Percentiles rank a stretch among this genome's conserved stretches.
Conservation (phyloP, 352 stramenopile genomes). For the Phytophthora boehmeriae region DNA sequence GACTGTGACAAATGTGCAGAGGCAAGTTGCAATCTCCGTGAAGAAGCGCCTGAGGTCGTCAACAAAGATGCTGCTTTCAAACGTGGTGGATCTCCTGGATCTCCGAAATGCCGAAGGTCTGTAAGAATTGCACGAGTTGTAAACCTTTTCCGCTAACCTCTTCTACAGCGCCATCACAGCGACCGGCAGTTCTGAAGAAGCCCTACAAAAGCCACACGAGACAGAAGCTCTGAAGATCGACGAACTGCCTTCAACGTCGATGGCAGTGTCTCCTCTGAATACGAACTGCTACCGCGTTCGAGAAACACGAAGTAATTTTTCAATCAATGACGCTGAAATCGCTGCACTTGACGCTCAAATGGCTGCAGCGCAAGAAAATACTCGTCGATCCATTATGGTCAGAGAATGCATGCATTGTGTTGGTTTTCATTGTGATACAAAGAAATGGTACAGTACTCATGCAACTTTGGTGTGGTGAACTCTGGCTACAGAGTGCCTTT, state of each 20-base stretch:
- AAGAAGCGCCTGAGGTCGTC: slow-evolving; percentile 8
- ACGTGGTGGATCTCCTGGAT: slow-evolving; percentile 5
- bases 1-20: slow-evolving; percentile 20
- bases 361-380: slow-evolving; percentile 34
- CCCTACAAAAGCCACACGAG: neutral
- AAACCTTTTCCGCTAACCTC: neutral
- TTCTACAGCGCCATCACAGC: neutral
- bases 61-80: neutral
- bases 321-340: slow-evolving; percentile 27
- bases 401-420: neutral
- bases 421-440: slow-evolving; percentile 1
- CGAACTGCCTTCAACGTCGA: slow-evolving; percentile 35
- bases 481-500: slow-evolving; percentile 28
- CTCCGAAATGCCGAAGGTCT: slow-evolving; percentile 16
- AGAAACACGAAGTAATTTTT: slow-evolving; percentile 11
- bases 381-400: slow-evolving; percentile 41
- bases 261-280: slow-evolving; percentile 25
- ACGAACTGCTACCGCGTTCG: slow-evolving; percentile 7
- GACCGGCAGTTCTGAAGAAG: neutral
- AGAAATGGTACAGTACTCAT: neutral
- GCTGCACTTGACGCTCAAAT: slow-evolving; percentile 39
- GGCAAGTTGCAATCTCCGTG: neutral
- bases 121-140: neutral
- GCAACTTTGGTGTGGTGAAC: neutral
- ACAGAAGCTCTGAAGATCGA: slow-evolving; percentile 2